Conservation (phyloP, 805 yeast genomes). For the Ogataea methanolica region DNA sequence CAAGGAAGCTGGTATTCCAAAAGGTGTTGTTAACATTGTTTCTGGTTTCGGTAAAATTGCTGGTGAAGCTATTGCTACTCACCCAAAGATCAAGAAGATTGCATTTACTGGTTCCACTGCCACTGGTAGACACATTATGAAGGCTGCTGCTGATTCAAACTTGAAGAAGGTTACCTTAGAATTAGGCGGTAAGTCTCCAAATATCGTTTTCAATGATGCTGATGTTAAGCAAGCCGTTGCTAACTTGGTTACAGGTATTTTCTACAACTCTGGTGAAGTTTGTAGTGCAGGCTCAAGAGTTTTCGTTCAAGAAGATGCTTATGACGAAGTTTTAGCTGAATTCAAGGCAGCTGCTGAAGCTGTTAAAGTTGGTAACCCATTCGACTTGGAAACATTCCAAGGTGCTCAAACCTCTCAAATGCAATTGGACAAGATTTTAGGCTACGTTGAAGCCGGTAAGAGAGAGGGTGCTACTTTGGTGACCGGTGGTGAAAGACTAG, state of each 20-base stretch:
- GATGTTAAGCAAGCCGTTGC: slow-evolving; percentile 45
- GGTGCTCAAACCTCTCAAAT: slow-evolving; percentile 74
- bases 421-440: slow-evolving; percentile 66
- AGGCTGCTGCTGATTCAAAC: slow-evolving; percentile 62
- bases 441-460: slow-evolving; percentile 64
- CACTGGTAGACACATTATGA: slow-evolving; percentile 68
- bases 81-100: slow-evolving; percentile 66
- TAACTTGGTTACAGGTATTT: slow-evolving; percentile 61
- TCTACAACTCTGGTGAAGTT: slow-evolving; percentile 78
- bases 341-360: slow-evolving; percentile 57
- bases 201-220: slow-evolving; percentile 68
- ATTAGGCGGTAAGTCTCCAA: slow-evolving; percentile 82
- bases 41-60: slow-evolving; percentile 72
- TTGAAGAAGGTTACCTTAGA: slow-evolving; percentile 78
- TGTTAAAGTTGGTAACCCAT: slow-evolving; percentile 72
- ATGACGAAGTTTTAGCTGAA: slow-evolving; percentile 54
- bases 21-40: slow-evolving; percentile 69
- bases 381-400: slow-evolving; percentile 60
- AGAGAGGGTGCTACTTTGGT: slow-evolving; percentile 61
- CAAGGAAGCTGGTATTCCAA: slow-evolving; percentile 67
- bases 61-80: slow-evolving; percentile 67
- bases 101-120: slow-evolving; percentile 83
- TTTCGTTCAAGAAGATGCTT: slow-evolving; percentile 66
- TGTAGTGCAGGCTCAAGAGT: slow-evolving; percentile 82
- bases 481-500: slow-evolving; percentile 67